phyloP scores from a whole-genome alignment of 2,329 filamentous ascomycete genomes.

The Phyllosticta citriasiana region DNA sequence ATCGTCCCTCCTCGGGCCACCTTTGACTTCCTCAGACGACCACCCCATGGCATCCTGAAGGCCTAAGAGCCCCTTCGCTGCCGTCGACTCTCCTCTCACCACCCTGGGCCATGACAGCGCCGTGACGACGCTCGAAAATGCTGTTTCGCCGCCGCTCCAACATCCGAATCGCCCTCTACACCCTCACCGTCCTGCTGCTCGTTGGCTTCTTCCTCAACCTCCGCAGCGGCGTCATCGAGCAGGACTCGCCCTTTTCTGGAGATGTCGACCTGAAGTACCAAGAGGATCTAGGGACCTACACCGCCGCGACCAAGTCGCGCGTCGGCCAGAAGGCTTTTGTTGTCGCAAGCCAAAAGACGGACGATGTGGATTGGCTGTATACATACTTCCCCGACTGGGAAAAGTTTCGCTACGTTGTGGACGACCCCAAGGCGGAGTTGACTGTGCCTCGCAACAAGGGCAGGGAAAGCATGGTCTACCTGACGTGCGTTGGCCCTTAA shows the following conservation, averaged over 20 bases:
- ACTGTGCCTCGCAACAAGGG: slow-evolving; percentile 39
- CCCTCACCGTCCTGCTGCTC: slow-evolving; percentile 7
- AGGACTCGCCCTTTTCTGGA: not conserved
- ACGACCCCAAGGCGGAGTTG: slow-evolving; percentile 27
- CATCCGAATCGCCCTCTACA: slow-evolving; percentile 9
- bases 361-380: slow-evolving; percentile 33
- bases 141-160: slow-evolving; percentile 7
- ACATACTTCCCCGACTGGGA: slow-evolving; percentile 29
- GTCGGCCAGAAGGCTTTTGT: slow-evolving; percentile 21
- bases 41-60: slow-evolving; percentile 2
- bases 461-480: slow-evolving; percentile 40
- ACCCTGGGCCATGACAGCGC: slow-evolving; percentile 1
- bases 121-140: not conserved
- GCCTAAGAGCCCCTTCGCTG: not conserved
- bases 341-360: slow-evolving; percentile 27
- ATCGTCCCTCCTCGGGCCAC: not conserved
- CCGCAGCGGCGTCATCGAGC: not conserved
- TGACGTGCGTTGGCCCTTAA: slow-evolving; percentile 28
- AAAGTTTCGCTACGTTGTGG: slow-evolving; percentile 34
- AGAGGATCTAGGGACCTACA: slow-evolving; percentile 5
- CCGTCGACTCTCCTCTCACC: not conserved
- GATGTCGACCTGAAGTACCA: slow-evolving; percentile 4
- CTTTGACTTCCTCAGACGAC: not conserved
- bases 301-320: not conserved
- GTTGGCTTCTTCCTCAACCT: slow-evolving; percentile 9